Base-by-base conservation (phyloP, 208 protist species). In the Trichomonas tenax region DNA sequence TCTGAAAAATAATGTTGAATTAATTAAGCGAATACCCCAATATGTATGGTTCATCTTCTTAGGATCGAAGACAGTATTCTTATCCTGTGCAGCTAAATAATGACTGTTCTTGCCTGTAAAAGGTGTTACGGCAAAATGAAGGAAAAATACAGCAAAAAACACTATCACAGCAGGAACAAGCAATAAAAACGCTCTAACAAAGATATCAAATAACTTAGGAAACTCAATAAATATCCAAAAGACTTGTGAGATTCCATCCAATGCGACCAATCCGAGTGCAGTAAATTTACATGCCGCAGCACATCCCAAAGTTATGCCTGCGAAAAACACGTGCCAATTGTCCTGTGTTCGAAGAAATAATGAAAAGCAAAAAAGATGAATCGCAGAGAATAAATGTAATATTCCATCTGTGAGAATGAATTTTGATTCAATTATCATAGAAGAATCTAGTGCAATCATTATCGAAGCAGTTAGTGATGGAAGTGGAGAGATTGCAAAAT, bases 371-470 rank as follows among this genome's bases (percentile, higher is more conserved):
- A 8, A 34, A 46, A 89, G 2, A 26, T 44, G 38, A 44, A 89
- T 9, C 23, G 34, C 31, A 17, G 82, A 89, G 26, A 89, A 89
- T 9, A 89, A 89, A 26, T 89, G 82, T 31, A 89, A 40, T 40
- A 89, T 89, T 0, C 86, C 86, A 93, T 93, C 86, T 38, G 86
- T 58, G 15, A 93, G 44, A 93, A 93, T 51, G 38, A 93, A 93
- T 15, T 93, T 93, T 0, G 44, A 51, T 51, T 93, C 86, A 38
- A 36, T 44, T 38, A 93, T 93, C 86, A 93, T 93, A 3, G 86
- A 93, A 21, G 26, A 48, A 38, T 93, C 86, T 38, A 93, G 15
- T 34, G 86, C 26, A 38, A 93, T 41, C 45, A 93, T 11, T 38
- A 93, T 38, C 38, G 44, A 2, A 2, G 21, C 8, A 17, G 44